Evolutionary conservation across 225 moss, liverwort and hornwort genomes (phyloP).

Genomic region (Thuidium tamariscinum): DNA sequence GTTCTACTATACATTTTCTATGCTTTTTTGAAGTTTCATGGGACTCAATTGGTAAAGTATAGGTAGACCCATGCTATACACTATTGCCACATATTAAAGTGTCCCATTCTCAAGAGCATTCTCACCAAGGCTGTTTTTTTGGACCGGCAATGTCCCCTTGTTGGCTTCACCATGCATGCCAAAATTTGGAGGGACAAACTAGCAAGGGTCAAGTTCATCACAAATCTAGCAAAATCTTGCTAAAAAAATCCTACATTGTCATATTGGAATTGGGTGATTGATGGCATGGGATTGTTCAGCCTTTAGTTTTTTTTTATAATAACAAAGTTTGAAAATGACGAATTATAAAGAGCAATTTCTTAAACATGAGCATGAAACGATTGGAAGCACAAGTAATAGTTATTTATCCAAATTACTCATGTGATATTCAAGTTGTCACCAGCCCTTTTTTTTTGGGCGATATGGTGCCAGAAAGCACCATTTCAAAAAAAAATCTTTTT

Average conservation of each 20-base stretch:
- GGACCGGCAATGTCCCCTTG: too few species aligned
- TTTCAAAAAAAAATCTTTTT: too few species aligned
- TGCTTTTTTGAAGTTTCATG: background rate
- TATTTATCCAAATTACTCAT: accelerated
- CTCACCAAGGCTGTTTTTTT: too few species aligned
- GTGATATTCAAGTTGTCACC: background rate
- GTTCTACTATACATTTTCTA: too few species aligned
- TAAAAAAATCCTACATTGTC: too few species aligned
- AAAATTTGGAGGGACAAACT: too few species aligned
- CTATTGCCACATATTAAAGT: too few species aligned
- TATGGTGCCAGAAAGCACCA: too few species aligned
- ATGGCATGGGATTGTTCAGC: background rate
- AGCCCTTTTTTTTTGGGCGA: too few species aligned
- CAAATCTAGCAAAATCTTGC: too few species aligned
- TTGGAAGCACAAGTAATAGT: background rate
- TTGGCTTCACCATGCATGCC: too few species aligned
- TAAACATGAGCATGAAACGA: background rate
- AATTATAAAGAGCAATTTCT: background rate
- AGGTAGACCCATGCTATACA: background rate
- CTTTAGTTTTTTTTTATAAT: background rate
- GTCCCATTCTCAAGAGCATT: background rate
- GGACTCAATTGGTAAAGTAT: background rate
- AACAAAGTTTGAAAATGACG: background rate
- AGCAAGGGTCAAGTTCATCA: too few species aligned
- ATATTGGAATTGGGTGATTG: background rate